These are phyloP conservation scores for Russula ochroleuca DNA, from an alignment of 768 basidiomycete species.

Conservation along the genomic window DNA sequence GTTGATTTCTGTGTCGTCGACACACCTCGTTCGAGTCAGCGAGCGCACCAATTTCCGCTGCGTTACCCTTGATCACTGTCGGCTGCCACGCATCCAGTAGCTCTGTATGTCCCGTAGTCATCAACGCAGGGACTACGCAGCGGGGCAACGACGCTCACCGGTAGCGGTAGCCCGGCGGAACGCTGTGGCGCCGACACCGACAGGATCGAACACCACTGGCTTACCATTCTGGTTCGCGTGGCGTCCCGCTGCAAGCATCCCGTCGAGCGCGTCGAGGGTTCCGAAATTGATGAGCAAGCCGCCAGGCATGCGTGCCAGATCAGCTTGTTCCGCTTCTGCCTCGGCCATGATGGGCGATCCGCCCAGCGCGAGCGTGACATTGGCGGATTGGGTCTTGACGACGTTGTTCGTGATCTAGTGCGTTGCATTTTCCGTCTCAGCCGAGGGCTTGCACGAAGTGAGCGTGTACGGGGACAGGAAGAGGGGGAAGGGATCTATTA, in stretches of 20 bases:
- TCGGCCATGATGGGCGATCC: constrained; percentile 95
- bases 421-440: background rate
- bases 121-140: background rate
- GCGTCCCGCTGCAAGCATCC: constrained; percentile 70
- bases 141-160: constrained; percentile 36
- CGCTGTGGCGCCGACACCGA: constrained; percentile 79
- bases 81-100: constrained; percentile 77
- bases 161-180: constrained; percentile 61
- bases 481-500: background rate
- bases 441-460: background rate
- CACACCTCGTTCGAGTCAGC: constrained; percentile 75
- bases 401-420: constrained; percentile 84
- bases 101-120: constrained; percentile 37
- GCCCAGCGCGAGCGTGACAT: constrained; percentile 80
- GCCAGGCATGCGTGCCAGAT: constrained; percentile 60
- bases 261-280: constrained; percentile 61
- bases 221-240: constrained; percentile 65
- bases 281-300: constrained; percentile 86
- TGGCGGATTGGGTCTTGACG: constrained; percentile 85
- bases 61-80: constrained; percentile 92
- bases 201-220: constrained; percentile 86
- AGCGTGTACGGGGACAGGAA: background rate
- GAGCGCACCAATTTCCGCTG: constrained; percentile 79
- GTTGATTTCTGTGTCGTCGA: constrained; percentile 2
- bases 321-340: constrained; percentile 74